Evolutionary conservation across 306 rosid genomes (phyloP).

Genomic region (Dalbergia cochinchinensis): DNA sequence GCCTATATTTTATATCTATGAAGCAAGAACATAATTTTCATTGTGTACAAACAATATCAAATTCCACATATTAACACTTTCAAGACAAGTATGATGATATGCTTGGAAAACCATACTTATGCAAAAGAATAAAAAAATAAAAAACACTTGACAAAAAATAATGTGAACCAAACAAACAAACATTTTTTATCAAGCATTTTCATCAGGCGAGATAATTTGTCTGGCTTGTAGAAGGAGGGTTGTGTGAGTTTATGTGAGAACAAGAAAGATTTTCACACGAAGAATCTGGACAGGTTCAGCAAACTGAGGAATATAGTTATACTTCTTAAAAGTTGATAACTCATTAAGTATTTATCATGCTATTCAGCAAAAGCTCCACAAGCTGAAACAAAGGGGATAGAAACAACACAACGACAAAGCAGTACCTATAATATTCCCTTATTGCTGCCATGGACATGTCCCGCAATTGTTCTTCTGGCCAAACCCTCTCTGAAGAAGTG

Average conservation of each 20-base stretch:
- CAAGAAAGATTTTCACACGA: neutral
- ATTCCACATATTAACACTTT: slow-evolving; percentile 1
- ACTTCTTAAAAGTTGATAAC: slow-evolving; percentile 3
- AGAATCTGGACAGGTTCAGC: neutral
- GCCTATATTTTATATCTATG: neutral
- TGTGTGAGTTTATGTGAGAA: neutral
- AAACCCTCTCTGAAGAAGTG: slow-evolving; percentile 47
- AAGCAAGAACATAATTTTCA: neutral
- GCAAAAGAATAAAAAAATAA: neutral
- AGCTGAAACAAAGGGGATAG: slow-evolving; percentile 31
- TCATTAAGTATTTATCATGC: neutral
- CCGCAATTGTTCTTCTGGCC: slow-evolving; percentile 61
- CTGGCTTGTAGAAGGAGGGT: neutral
- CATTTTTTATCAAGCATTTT: slow-evolving; percentile 8
- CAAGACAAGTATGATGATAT: slow-evolving; percentile 4
- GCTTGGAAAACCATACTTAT: neutral
- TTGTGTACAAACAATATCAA: neutral
- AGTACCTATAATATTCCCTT: slow-evolving; percentile 86
- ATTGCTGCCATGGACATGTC: slow-evolving; percentile 78
- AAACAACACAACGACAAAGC: slow-evolving; percentile 15
- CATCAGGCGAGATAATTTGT: neutral
- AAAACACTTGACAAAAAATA: neutral
- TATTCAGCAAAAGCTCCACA: slow-evolving; percentile 10
- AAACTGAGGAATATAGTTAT: slow-evolving; percentile 1
- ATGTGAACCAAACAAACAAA: neutral